These are phyloP conservation scores for Arthrinium phaeospermum DNA, from an alignment of 2,329 filamentous ascomycete species.

Conservation along the genomic window DNA sequence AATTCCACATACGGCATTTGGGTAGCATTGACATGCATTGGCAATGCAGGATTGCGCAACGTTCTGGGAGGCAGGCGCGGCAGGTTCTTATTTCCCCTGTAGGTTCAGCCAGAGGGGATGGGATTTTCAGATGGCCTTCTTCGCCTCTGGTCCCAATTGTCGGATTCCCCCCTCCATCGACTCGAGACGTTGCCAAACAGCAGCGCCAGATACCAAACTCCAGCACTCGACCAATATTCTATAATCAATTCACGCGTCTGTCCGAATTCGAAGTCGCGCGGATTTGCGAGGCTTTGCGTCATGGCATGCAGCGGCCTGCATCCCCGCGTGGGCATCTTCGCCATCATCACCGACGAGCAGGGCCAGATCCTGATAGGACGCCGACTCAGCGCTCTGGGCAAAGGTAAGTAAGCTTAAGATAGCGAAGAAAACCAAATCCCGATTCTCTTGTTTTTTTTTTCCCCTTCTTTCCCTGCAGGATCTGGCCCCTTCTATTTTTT, in stretches of 20 bases:
- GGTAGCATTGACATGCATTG: not conserved
- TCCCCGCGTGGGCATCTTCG: conserved; percentile 20
- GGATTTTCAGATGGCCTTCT: not conserved
- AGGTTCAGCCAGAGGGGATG: not conserved
- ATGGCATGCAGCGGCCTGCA: conserved; percentile 5
- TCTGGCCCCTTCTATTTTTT: not conserved
- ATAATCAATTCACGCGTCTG: not conserved
- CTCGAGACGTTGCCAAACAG: not conserved
- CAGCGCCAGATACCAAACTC: not conserved
- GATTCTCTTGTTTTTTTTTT: too few species aligned
- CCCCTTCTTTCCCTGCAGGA: not conserved
- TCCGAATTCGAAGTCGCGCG: not conserved
- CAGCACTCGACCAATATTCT: not conserved
- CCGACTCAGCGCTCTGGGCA: conserved; percentile 5
- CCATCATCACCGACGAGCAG: conserved; percentile 8
- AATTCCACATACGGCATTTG: not conserved
- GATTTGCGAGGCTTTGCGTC: not conserved
- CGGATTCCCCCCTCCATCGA: not conserved
- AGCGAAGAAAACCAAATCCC: not conserved
- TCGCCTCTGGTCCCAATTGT: not conserved
- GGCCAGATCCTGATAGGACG: conserved; percentile 1
- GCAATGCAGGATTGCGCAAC: not conserved
- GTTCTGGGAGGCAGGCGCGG: not conserved
- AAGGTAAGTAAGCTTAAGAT: conserved; percentile 14
- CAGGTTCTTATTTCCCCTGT: not conserved